A percentile compares a stretch with the other conserved stretches of the same genome.
Conservation (phyloP, 176 grass and related monocot genomes). For the Zea luxurians region DNA sequence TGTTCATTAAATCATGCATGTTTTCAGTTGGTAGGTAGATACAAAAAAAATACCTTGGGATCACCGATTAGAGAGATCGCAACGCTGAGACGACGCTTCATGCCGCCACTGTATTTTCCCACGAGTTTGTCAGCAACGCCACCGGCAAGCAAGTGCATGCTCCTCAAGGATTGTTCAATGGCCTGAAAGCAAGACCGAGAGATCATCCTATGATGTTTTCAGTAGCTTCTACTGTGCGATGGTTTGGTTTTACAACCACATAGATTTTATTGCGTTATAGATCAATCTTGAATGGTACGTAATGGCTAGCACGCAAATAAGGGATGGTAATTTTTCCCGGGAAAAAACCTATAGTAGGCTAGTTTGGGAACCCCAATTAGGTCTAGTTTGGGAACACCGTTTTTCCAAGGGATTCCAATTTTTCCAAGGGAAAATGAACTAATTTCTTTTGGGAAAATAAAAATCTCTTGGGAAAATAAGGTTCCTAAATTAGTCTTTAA, state of each 20-base stretch:
- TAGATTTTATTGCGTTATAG: not conserved
- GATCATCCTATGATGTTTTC: not conserved
- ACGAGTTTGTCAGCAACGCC: constrained; percentile 71
- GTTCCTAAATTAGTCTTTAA: no score
- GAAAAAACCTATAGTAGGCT: constrained; percentile 14
- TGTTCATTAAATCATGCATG: not conserved
- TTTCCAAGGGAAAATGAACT: no score
- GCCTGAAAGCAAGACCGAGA: constrained; percentile 48
- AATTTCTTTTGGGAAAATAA: no score
- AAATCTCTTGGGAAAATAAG: no score
- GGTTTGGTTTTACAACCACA: not conserved
- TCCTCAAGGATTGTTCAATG: constrained; percentile 66
- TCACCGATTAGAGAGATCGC: constrained; percentile 79
- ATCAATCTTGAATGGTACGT: not conserved
- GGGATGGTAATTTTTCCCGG: not conserved
- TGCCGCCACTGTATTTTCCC: constrained; percentile 78
- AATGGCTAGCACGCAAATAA: not conserved
- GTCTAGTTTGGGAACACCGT: no score
- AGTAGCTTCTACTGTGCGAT: not conserved
- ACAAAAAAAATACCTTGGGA: constrained; percentile 51
- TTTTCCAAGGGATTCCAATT: no score
- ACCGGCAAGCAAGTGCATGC: constrained; percentile 49
- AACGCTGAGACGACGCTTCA: constrained; percentile 86
- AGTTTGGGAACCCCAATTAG: no score
- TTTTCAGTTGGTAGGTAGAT: not conserved